A percentile compares a stretch with the other conserved stretches of the same genome.
Evolutionary conservation across 73 alveolate species (phyloP).

Genomic region (Stentor coeruleus): DNA sequence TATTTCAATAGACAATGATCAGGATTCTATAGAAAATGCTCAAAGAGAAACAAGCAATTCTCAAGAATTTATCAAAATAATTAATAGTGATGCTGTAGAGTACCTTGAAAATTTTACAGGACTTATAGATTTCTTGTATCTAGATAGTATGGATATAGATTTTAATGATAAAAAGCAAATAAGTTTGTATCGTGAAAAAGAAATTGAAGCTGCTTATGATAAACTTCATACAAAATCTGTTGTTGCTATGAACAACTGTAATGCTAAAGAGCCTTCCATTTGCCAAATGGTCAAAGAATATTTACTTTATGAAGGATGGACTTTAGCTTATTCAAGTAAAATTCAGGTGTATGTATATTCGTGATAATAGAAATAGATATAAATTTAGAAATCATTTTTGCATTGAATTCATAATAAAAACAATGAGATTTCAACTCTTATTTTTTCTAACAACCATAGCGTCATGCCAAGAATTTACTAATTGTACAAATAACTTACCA

Average conservation of each 20-base stretch:
- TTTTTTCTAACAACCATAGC: too few species aligned
- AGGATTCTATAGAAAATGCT: background rate
- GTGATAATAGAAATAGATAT: too few species aligned
- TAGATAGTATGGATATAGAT: background rate
- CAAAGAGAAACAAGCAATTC: background rate
- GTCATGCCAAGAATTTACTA: too few species aligned
- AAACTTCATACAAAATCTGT: background rate
- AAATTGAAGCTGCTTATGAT: too few species aligned
- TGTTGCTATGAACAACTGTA: background rate
- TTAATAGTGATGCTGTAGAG: background rate
- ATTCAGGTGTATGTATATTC: too few species aligned
- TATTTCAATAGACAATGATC: background rate
- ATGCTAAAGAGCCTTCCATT: too few species aligned
- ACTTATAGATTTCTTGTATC: background rate
- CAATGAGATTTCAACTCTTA: too few species aligned
- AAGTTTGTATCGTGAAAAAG: background rate
- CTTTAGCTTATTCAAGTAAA: too few species aligned
- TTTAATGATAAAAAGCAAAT: background rate
- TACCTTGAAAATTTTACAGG: background rate
- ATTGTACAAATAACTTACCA: too few species aligned
- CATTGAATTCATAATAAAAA: too few species aligned
- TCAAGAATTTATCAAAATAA: background rate
- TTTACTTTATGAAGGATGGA: background rate
- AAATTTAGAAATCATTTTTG: too few species aligned
- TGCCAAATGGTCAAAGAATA: background rate